A percentile compares a stretch with the other conserved stretches of the same genome.
Conservation (phyloP, 768 basidiomycete genomes). For the Lactarius trivialis region DNA sequence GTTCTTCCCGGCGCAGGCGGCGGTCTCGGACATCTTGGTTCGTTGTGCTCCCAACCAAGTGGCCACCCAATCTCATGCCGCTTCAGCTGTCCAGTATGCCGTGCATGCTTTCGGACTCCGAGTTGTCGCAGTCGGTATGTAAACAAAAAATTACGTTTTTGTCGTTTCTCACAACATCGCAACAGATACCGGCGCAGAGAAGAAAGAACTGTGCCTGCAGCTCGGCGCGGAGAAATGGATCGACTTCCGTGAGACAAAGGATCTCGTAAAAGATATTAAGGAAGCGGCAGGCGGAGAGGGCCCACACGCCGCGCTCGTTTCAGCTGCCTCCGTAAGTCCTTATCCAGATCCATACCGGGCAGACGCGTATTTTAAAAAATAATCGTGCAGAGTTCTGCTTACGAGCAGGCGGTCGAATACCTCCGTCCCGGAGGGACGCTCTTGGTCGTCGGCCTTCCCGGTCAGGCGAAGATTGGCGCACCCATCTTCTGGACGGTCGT, state of each 20-base stretch:
- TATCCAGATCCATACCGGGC: too few species aligned
- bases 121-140: constrained; percentile 64
- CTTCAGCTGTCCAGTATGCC: constrained; percentile 73
- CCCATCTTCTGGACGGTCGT: constrained; percentile 68
- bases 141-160: too few species aligned
- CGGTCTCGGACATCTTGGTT: constrained; percentile 77
- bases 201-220: constrained; percentile 49
- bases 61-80: neutral
- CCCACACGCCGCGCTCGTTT: constrained; percentile 63
- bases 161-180: neutral
- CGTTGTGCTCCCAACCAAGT: neutral
- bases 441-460: constrained; percentile 75
- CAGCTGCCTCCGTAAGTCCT: constrained; percentile 42
- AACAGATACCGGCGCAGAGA: constrained; percentile 66
- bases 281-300: constrained; percentile 59
- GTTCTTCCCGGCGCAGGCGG: constrained; percentile 75
- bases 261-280: constrained; percentile 60
- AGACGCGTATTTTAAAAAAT: too few species aligned
- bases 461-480: constrained; percentile 44
- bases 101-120: constrained; percentile 60
- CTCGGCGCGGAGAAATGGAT: constrained; percentile 75
- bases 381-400: constrained; percentile 29
- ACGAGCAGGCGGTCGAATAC: constrained; percentile 62
- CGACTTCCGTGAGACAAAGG: constrained; percentile 64
- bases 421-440: constrained; percentile 65